Evolutionary conservation across 257 asterid genomes (phyloP), one percentile per base, ranked within the genome.

Genomic region (Verbena officinalis): DNA sequence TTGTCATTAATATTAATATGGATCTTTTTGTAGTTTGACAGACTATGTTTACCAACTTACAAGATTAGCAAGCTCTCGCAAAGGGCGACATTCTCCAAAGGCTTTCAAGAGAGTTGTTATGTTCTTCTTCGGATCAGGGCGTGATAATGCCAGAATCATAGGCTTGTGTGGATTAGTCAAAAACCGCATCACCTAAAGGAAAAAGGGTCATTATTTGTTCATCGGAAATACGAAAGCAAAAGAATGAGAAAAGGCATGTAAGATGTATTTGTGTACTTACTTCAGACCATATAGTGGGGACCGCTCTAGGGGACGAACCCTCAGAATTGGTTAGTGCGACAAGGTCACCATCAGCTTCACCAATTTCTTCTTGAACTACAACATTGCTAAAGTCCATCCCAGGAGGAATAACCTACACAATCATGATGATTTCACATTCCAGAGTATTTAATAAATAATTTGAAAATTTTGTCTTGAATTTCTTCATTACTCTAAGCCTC

Each of bases 331-430:
- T 84, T 43, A 83, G 77, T 21, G 84, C 16, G 30, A 74, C 50
- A 21, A 89, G 82, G 49, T 89, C 96, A 17, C 87, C 83, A 49
- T 86, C 95, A 15, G 59, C 71, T 43, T 91, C 97, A 23, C 72
- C 53, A 36, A 45, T 33, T 33, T 88, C 98, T 71, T 89, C 95
- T 65, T 81, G 95, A 69, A 44, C 91, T 30, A 68, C 77, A 3
- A 86, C 95, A 65, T 77, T 89, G 80, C 89, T 84, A 38, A 89
- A 89, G 74, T 89, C 96, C 95, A 89, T 89, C 60, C 96, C 96
- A 23, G 96, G 96, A 70, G 95, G 89, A 70, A 89, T 84, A 59
- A 89, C 96, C 95, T 88, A 69, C 58, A 72, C 42, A 20, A 50
- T 42, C 9, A 34, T 43, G 61, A 55, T 30, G 70, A 64, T 9